Evolutionary conservation across 108 stramenopile genomes (phyloP), one percentile per base, ranked within the genome.

Genomic region (Pseudonitzschia pungens): DNA sequence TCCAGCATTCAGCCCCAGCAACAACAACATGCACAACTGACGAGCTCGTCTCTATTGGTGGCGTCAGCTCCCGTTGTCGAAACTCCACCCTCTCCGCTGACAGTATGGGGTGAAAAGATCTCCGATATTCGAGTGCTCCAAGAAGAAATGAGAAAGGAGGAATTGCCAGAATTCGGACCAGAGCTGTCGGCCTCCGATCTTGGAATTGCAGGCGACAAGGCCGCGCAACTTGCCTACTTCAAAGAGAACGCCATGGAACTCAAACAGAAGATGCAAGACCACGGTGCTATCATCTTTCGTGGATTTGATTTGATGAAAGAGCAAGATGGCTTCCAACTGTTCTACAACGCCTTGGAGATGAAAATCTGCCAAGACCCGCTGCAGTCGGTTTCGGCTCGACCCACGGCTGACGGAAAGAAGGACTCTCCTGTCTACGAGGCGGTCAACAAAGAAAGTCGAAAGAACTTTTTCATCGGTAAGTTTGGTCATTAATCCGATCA

Each of bases 401-500:
- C 94, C 0, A 92, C 92, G 22, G 91, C 92, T 43, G 90, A 95
- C 73, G 93, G 93, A 62, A 74, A 77, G 45, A 91, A 87, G 70
- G 82, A 91, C 70, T 80, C 80, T 40, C 89, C 91, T 0, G 92
- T 95, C 22, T 95, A 95, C 77, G 92, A 95, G 73, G 94, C 94
- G 16, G 94, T 95, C 43, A 95, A 95, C 77, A 95, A 95, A 81
- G 92, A 95, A 78, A 83, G 81, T 60, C 87, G 94, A 27, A 92
- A 92, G 79, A 95, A 95, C 75, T 93, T 93, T 80, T 95, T 93
- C 69, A 93, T 95, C 73, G 94, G 86, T 84, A 70, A 29, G 85
- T 86, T 55, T 21, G 2, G 54, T 26, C 5, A 11, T 12, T 22
- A 55, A 22, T 18, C 10, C 50, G 16, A 51, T 8, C 50, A 4